Evolutionary conservation across 2,329 filamentous ascomycete species (phyloP).

Genomic region (Talaromyces sp.): DNA sequence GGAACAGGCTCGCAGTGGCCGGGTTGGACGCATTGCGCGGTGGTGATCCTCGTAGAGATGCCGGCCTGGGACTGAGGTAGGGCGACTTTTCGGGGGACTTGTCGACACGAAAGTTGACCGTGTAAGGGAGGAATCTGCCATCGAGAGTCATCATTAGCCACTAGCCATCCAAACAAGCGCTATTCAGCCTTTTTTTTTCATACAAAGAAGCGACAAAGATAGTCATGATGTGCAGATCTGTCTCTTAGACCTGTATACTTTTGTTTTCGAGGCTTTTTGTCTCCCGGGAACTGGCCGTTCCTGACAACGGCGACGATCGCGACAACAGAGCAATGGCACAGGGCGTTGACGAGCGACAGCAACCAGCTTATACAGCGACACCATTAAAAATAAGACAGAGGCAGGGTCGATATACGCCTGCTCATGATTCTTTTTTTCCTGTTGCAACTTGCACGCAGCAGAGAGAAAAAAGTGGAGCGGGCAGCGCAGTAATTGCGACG

Average conservation of each 20-base stretch:
- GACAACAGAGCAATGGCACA: background rate
- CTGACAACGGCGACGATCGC: background rate
- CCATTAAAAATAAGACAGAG: background rate
- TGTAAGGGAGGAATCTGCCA: slow-evolving; percentile 84
- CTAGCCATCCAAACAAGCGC: background rate
- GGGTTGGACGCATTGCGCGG: slow-evolving; percentile 1
- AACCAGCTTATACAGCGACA: background rate
- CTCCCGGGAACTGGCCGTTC: background rate
- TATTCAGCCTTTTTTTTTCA: slow-evolving; percentile 24
- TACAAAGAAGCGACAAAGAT: slow-evolving; percentile 59
- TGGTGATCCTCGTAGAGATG: slow-evolving; percentile 1
- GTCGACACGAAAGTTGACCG: slow-evolving; percentile 70
- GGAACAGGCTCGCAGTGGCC: slow-evolving; percentile 31
- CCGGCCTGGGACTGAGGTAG: slow-evolving; percentile 23
- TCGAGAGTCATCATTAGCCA: slow-evolving; percentile 10
- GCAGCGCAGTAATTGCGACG: slow-evolving; percentile 26
- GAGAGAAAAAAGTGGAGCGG: slow-evolving; percentile 13
- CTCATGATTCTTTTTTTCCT: background rate
- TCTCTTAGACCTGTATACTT: background rate
- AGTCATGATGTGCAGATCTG: slow-evolving; percentile 44
- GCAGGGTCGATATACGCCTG: background rate
- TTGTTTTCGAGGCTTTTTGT: background rate
- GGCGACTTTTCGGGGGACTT: slow-evolving; percentile 20
- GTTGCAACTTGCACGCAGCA: background rate
- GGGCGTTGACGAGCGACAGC: background rate